Base-by-base conservation (phyloP, 495 filamentous ascomycete genomes). In the Penicillium canescens region DNA sequence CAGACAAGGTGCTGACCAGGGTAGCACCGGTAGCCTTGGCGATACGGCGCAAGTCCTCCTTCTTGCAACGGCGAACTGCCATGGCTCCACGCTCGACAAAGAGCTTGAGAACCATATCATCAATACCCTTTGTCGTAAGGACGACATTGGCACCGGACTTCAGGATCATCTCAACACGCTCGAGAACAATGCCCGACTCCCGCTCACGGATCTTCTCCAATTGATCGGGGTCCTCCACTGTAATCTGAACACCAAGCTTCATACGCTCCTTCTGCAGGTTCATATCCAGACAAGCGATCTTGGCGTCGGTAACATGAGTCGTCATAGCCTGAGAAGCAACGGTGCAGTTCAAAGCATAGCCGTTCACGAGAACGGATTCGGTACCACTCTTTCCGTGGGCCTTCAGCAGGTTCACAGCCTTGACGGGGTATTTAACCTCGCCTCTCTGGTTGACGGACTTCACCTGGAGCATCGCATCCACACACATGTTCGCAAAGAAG, bases 161-260 rank as follows among this genome's bases (percentile, higher is more conserved):
- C 46, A 99, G 81, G 46, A 99, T 97, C 87, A 97, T 90, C 68
- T 98, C 93, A 18, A 99, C 85, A 50, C 92, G 84, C 66, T 99
- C 94, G 53, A 96, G 80, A 38, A 99, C 88, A 73, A 99, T 96
- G 51, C 91, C 88, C 3, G 91, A 78, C 66, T 99, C 94, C 46
- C 95, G 84, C 63, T 93, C 82, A 38, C 94, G 83, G 61, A 99
- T 99, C 75, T 96, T 90, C 78, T 99, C 95, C 28, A 99, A 82
- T 73, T 98, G 95, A 58, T 92, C 85, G 26, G 94, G 94, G 69
- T 99, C 94, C 50, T 98, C 94, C 48, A 99, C 88, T 18, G 94
- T 97, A 68, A 99, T 96, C 63, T 99, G 91, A 44, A 99, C 95
- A 55, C 94, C 94, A 13, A 99, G 78, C 81, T 98, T 97, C 94